Base-by-base conservation (phyloP, 2,329 filamentous ascomycete species). In the Aspergillus chevalieri region DNA sequence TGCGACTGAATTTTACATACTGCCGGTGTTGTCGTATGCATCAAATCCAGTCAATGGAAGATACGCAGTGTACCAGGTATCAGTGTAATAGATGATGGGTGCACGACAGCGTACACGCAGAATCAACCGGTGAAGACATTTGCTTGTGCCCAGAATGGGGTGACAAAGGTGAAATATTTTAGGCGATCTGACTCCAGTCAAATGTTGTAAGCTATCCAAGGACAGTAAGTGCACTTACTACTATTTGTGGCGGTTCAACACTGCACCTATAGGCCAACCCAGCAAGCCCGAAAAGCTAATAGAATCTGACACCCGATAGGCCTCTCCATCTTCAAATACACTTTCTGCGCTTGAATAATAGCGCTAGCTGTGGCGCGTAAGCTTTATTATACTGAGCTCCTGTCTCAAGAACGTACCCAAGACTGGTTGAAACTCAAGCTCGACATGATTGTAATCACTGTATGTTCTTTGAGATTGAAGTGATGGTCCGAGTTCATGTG, bases 1-100 rank as follows among this genome's bases (percentile, higher is more conserved):
- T 82, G 19, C 71, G 72, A 4, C 73, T 72, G 6, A 78, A 50
- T 84, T 78, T 70, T 85, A 85, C 24, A 70, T 53, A 3, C 66
- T 60, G 22, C 80, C 81, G 1, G 73, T 82, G 28, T 64, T 63
- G 42, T 62, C 64, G 33, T 64, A 64, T 4, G 60, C 61, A 21
- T 62, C 58, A n/a, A 56, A 57, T 24, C 57, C 62, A 30, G 59
- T 66, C 14, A 65, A 50, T 12, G 61, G 63, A 1, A 65, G 55
- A 33, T 65, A 58, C 1, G 60, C 58, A 9, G 62, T 60, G 46
- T 54, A 65, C 59, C 59, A 65, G 19, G 53, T 58, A 45, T 64
- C 64, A 15, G 58, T 63, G 48, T 65, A 65, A 50, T 65, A 65
- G 8, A 67, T 50, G 14, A 62, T 60, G 1, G 68, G 67, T 1